These are phyloP conservation scores for Lepidium africanum DNA, from an alignment of 345 rosid species.

Conservation along the genomic window DNA sequence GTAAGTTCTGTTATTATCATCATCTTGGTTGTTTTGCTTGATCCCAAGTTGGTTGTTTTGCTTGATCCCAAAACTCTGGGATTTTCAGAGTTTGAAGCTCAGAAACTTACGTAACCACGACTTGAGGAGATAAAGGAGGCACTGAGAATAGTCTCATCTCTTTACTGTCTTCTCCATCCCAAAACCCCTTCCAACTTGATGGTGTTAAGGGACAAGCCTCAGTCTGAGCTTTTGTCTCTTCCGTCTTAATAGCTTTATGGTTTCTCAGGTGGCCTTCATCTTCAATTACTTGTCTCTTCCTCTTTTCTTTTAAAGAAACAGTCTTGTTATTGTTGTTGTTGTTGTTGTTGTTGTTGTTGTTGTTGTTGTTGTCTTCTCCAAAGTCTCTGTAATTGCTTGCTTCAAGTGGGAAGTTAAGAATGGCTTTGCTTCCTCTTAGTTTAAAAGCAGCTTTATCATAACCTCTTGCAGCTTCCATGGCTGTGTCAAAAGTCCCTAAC, in stretches of 20 bases:
- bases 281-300: conserved; percentile 35
- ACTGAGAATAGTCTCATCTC: conserved; percentile 57
- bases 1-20: not conserved
- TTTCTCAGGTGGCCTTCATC: conserved; percentile 17
- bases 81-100: not conserved
- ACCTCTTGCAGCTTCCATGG: conserved; percentile 73
- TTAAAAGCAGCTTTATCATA: conserved; percentile 78
- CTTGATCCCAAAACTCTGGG: not conserved
- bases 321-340: not conserved
- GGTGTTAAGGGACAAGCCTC: conserved; percentile 57
- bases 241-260: conserved; percentile 25
- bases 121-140: conserved; percentile 65
- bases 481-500: conserved; percentile 86
- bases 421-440: conserved; percentile 79
- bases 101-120: conserved; percentile 30
- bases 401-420: conserved; percentile 84
- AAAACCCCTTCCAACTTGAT: conserved; percentile 79
- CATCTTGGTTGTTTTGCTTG: not conserved
- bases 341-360: not conserved
- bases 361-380: not conserved
- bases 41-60: not conserved
- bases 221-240: conserved; percentile 2
- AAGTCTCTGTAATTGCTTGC: conserved; percentile 29
- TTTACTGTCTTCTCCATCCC: conserved; percentile 46
- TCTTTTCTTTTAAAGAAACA: conserved; percentile 18